Evolutionary conservation across 495 filamentous ascomycete species (phyloP).

Genomic region (Margaritispora aquatica): DNA sequence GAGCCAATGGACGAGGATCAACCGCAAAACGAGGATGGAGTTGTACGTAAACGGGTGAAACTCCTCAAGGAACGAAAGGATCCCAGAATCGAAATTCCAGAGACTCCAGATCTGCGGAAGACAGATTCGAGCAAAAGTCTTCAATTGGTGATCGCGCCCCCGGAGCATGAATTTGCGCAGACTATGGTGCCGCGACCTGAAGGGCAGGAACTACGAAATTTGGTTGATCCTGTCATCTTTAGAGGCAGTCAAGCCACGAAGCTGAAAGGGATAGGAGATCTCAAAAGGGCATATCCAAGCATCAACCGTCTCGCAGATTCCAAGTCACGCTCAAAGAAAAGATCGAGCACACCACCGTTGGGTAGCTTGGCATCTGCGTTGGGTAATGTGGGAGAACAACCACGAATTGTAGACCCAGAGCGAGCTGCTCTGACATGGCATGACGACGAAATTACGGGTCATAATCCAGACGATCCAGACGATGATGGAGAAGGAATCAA

Average conservation of each 20-base stretch:
- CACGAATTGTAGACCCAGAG: constrained; percentile 40
- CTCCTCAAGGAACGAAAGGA: constrained; percentile 16
- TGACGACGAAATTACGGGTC: constrained; percentile 78
- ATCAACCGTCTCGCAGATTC: constrained; percentile 34
- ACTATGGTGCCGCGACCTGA: constrained; percentile 26
- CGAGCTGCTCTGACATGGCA: constrained; percentile 67
- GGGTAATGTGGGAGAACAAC: constrained; percentile 1
- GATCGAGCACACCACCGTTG: constrained; percentile 38
- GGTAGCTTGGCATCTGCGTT: constrained; percentile 6
- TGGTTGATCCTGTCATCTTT: constrained; percentile 18
- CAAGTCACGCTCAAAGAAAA: constrained; percentile 34
- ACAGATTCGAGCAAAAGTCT: constrained; percentile 8
- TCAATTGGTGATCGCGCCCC: constrained; percentile 1
- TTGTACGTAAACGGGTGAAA: constrained; percentile 17
- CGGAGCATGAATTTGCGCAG: constrained; percentile 23
- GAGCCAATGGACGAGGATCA: constrained; percentile 16
- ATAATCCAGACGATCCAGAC: constrained; percentile 64
- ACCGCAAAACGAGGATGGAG: constrained; percentile 2
- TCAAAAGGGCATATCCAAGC: constrained; percentile 31
- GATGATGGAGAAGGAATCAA: constrained; percentile 80
- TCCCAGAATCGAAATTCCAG: constrained; percentile 11
- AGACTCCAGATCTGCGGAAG: constrained; percentile 13
- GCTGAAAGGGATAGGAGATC: constrained; percentile 12
- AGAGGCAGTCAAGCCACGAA: constrained; percentile 10
- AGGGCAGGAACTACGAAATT: constrained; percentile 5